These are phyloP conservation scores for Leccinum pellstonianum DNA, from an alignment of 768 basidiomycete genomes.

Conservation along the genomic window DNA sequence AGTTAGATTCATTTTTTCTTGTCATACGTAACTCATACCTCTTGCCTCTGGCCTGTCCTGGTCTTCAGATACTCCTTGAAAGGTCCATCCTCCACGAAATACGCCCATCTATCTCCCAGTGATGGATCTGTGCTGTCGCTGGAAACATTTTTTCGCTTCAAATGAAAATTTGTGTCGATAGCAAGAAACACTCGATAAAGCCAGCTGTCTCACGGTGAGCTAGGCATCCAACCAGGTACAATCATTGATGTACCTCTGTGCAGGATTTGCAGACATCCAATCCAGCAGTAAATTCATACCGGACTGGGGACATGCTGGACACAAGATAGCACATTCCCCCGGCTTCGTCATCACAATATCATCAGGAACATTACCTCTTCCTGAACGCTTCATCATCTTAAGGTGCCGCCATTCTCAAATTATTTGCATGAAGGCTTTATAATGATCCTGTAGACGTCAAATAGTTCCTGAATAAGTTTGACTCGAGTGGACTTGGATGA, in stretches of 20 bases:
- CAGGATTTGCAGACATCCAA: background rate
- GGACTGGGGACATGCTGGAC: background rate
- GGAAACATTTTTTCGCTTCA: background rate
- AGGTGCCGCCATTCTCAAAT: background rate
- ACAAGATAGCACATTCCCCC: background rate
- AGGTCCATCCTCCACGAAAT: background rate
- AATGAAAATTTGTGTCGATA: background rate
- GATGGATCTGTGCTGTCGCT: background rate
- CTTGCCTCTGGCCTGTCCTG: background rate
- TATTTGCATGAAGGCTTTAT: background rate
- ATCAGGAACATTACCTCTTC: background rate
- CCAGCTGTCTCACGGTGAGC: background rate
- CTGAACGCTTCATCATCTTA: background rate
- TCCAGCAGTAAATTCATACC: background rate
- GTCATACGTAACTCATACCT: no score
- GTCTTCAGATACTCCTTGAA: background rate
- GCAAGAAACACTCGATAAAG: background rate
- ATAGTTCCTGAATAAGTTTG: no score
- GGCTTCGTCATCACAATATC: background rate
- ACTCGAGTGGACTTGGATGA: no score
- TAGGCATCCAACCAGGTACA: no score
- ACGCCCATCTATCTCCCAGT: background rate
- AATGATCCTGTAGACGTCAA: background rate
- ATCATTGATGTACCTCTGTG: background rate
- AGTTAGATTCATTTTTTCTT: no score